phyloP scores from a whole-genome alignment of 257 asterid genomes.

The Primulina eburnea region DNA sequence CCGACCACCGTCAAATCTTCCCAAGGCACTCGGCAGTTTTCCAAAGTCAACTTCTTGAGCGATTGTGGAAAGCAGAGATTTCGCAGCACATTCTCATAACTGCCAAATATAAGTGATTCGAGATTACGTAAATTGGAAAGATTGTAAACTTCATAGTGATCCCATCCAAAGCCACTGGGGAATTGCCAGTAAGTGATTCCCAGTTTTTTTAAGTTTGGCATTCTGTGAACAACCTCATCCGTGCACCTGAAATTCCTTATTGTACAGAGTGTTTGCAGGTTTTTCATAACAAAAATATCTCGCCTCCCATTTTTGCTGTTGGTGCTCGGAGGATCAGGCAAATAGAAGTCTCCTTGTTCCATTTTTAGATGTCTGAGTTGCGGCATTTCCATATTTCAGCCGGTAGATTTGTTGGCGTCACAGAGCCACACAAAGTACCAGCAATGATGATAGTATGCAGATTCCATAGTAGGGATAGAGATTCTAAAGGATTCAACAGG shows the following conservation, averaged over 20 bases:
- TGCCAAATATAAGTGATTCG: background rate
- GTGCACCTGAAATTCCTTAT: background rate
- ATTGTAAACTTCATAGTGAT: background rate
- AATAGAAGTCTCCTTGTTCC: background rate
- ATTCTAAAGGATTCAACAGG: background rate
- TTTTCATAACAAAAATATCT: background rate
- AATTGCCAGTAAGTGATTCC: background rate
- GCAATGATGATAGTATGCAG: constrained; percentile 5
- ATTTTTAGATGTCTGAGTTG: constrained; percentile 11
- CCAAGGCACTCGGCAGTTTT: background rate
- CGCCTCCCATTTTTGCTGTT: too few relatives aligned
- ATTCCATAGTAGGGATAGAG: constrained; percentile 12
- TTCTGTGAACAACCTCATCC: background rate
- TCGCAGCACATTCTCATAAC: background rate
- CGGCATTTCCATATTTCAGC: constrained; percentile 11
- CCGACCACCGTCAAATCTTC: constrained; percentile 13
- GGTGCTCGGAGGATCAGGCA: too few relatives aligned
- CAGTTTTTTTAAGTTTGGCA: constrained; percentile 2
- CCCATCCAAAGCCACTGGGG: background rate
- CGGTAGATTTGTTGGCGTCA: too few relatives aligned
- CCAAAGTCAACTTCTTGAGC: constrained; percentile 21
- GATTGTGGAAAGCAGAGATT: constrained; percentile 11
- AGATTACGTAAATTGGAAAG: constrained; percentile 12
- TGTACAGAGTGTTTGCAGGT: constrained; percentile 4
- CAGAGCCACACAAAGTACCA: too few relatives aligned